Conservation (phyloP, 2,329 filamentous ascomycete genomes). For the Colletotrichum incanum region DNA sequence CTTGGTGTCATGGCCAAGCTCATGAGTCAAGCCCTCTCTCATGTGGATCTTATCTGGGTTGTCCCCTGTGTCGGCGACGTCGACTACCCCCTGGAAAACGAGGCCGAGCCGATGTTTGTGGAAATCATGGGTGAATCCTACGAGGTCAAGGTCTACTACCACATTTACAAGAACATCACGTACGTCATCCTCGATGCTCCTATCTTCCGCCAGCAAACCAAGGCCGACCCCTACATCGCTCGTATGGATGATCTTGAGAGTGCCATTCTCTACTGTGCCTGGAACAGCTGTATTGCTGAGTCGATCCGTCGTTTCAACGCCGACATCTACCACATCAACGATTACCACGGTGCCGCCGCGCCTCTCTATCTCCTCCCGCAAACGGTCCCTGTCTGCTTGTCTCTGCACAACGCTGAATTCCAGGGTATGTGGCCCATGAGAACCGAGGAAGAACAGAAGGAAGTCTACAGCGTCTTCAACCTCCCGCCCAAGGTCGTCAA, state of each 20-base stretch:
- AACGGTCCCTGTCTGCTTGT: conserved; percentile 74
- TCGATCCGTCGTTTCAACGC: conserved; percentile 74
- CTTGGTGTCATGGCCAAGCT: conserved; percentile 80
- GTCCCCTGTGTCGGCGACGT: conserved; percentile 75
- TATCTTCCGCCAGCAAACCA: conserved; percentile 76
- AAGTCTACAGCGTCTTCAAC: conserved; percentile 78
- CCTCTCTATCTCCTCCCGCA: conserved; percentile 76
- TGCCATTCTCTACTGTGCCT: conserved; percentile 79
- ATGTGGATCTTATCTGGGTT: conserved; percentile 78
- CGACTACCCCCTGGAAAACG: conserved; percentile 73
- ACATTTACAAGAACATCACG: conserved; percentile 75
- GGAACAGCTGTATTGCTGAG: conserved; percentile 80
- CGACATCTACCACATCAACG: conserved; percentile 78
- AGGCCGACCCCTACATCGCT: conserved; percentile 75
- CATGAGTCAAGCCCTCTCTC: conserved; percentile 76
- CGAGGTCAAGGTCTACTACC: conserved; percentile 75
- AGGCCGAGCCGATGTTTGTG: conserved; percentile 73
- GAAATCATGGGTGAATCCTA: conserved; percentile 74
- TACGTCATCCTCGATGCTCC: conserved; percentile 78
- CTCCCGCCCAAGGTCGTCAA: conserved; percentile 69
- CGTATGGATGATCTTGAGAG: conserved; percentile 80
- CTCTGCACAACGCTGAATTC: conserved; percentile 79
- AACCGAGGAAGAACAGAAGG: conserved; percentile 71
- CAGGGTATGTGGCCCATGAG: conserved; percentile 80
- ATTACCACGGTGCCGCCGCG: conserved; percentile 75